phyloP scores from a whole-genome alignment of 2,329 filamentous ascomycete species.

The Fusarium sp. region DNA sequence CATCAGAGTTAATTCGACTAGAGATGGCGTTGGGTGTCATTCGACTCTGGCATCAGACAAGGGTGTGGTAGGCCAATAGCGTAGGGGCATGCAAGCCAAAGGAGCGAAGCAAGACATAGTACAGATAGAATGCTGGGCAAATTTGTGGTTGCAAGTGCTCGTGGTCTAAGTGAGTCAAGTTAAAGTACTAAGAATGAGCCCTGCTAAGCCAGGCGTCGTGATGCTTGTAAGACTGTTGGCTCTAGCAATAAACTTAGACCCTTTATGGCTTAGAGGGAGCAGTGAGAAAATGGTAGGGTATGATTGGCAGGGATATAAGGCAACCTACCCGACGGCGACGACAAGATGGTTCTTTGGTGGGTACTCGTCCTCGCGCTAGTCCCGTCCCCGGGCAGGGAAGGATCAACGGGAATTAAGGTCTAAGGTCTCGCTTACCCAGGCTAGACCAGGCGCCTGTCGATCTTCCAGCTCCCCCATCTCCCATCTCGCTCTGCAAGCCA shows the following conservation, averaged over 20 bases:
- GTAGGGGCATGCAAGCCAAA: neutral
- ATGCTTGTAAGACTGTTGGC: constrained; percentile 31
- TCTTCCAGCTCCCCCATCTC: neutral
- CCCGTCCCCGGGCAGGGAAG: neutral
- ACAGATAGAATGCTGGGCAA: neutral
- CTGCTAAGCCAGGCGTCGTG: constrained; percentile 4
- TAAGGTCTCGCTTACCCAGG: constrained; percentile 1
- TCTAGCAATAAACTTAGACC: neutral
- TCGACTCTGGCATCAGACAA: neutral
- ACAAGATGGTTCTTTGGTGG: constrained; percentile 7
- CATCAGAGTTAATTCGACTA: neutral
- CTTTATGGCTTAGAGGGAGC: neutral
- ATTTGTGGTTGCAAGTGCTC: neutral
- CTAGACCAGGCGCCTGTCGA: neutral
- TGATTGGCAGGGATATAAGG: neutral
- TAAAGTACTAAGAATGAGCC: neutral
- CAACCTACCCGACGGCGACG: neutral
- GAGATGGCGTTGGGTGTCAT: constrained; percentile 11
- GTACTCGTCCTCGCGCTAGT: neutral
- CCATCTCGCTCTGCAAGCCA: neutral
- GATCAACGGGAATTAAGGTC: neutral
- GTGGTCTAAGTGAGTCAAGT: neutral
- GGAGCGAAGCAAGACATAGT: neutral
- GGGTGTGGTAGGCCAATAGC: constrained; percentile 8
- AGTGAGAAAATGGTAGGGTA: neutral